phyloP scores from a whole-genome alignment of 1,284 basidiomycete species.

The Cryptococcus sp. region DNA sequence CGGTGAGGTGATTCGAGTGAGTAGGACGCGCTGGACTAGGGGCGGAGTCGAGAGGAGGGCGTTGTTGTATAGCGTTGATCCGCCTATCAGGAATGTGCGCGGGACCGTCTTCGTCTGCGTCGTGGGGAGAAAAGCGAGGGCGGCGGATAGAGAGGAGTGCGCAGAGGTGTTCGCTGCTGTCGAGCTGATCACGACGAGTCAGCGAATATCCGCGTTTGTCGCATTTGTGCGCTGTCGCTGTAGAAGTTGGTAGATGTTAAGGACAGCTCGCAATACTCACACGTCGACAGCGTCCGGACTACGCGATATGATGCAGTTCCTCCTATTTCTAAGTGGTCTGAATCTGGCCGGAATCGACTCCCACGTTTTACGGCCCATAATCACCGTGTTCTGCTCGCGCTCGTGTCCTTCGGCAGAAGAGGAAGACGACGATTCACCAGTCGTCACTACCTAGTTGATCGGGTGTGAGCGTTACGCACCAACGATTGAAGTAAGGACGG shows the following conservation, averaged over 20 bases:
- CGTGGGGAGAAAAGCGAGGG: slow-evolving; percentile 27
- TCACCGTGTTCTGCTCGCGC: slow-evolving; percentile 66
- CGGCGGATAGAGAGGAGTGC: slow-evolving; percentile 41
- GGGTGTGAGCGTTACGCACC: not conserved
- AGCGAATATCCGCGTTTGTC: not conserved
- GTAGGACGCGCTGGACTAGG: slow-evolving; percentile 73
- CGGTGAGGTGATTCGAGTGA: slow-evolving; percentile 75
- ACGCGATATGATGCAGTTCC: slow-evolving; percentile 80
- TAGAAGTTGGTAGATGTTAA: no score
- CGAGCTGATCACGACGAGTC: slow-evolving; percentile 9
- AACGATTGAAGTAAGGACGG: no score
- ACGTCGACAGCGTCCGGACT: slow-evolving; percentile 60
- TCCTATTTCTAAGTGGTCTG: slow-evolving; percentile 73
- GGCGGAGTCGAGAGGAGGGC: slow-evolving; percentile 58
- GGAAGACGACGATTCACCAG: slow-evolving; percentile 28
- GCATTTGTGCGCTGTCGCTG: no score
- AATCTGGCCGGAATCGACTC: slow-evolving; percentile 91
- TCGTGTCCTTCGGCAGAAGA: no score
- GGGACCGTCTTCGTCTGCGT: slow-evolving; percentile 9
- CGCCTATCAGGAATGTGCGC: slow-evolving; percentile 80
- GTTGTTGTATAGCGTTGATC: slow-evolving; percentile 78
- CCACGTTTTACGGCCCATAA: slow-evolving; percentile 99
- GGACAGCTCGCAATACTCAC: slow-evolving; percentile 56
- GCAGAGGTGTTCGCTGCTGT: slow-evolving; percentile 24
- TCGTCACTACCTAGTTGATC: slow-evolving; percentile 38